phyloP scores from a whole-genome alignment of 1,139 yeast genomes.

The Taphrina deformans region DNA sequence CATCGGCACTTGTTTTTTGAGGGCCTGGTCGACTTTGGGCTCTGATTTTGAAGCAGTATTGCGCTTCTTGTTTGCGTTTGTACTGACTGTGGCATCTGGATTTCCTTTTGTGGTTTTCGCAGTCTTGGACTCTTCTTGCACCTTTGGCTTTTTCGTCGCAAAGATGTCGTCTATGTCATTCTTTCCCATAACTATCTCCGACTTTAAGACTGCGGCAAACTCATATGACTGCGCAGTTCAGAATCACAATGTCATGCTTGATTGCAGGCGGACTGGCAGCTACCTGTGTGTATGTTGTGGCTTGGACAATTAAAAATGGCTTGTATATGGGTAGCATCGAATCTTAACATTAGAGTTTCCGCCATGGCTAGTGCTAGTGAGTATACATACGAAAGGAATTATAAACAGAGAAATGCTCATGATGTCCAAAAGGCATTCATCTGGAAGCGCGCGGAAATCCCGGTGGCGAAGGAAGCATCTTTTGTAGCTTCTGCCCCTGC shows the following conservation, averaged over 20 bases:
- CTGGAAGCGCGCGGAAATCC: constrained; percentile 5
- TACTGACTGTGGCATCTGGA: background rate
- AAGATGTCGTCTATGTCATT: constrained; percentile 34
- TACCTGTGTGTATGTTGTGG: too few species aligned
- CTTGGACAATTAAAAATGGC: background rate
- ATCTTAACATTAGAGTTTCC: too few species aligned
- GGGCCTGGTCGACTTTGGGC: background rate
- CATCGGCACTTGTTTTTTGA: background rate
- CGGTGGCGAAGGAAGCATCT: constrained; percentile 8
- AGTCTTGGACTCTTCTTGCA: background rate
- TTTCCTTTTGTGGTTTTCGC: background rate
- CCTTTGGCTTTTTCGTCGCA: constrained; percentile 20
- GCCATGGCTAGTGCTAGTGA: background rate
- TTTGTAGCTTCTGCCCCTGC: constrained; percentile 5
- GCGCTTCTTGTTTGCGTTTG: background rate
- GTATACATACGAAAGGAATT: background rate
- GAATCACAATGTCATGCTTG: too few species aligned
- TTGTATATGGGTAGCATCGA: too few species aligned
- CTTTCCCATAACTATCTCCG: background rate
- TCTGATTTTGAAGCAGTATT: background rate
- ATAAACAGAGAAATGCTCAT: background rate
- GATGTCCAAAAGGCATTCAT: constrained; percentile 2
- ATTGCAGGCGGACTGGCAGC: too few species aligned
- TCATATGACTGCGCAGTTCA: too few species aligned
- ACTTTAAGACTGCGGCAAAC: background rate